Conservation (phyloP, 345 rosid species). For the Eucalyptus sp. region DNA sequence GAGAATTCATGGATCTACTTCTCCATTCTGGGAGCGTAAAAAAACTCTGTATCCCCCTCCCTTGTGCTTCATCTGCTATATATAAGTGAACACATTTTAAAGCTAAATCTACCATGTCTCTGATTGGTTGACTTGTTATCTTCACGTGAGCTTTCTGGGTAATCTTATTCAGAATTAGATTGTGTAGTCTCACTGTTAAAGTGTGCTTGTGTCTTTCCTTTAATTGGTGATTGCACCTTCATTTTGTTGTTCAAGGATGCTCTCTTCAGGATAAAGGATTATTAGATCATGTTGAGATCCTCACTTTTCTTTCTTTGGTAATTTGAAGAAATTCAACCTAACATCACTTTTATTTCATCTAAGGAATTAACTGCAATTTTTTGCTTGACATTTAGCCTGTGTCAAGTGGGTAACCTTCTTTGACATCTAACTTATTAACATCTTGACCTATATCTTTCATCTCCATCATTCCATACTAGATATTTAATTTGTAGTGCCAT, state of each 20-base stretch:
- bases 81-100: not conserved
- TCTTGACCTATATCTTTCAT: not conserved
- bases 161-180: not conserved
- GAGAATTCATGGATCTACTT: not conserved
- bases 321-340: not conserved
- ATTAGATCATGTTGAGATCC: not conserved
- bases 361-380: not conserved
- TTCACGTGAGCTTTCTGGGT: not conserved
- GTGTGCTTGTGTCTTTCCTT: not conserved
- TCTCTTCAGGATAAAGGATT: not conserved
- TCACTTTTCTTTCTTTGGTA: not conserved
- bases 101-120: not conserved
- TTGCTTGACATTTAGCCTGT: not conserved
- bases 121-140: not conserved
- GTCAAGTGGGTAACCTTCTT: not conserved
- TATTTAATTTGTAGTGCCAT: not conserved
- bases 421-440: not conserved
- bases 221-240: not conserved
- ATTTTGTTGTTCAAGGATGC: not conserved
- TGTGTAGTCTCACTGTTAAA: not conserved
- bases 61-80: not conserved
- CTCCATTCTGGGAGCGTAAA: not conserved
- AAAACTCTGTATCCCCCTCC: not conserved
- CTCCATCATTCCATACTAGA: not conserved
- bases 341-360: not conserved